A percentile compares a stretch with the other conserved stretches of the same genome.
phyloP scores from a whole-genome alignment of 108 stramenopile species.

The Nitzschia palea region DNA sequence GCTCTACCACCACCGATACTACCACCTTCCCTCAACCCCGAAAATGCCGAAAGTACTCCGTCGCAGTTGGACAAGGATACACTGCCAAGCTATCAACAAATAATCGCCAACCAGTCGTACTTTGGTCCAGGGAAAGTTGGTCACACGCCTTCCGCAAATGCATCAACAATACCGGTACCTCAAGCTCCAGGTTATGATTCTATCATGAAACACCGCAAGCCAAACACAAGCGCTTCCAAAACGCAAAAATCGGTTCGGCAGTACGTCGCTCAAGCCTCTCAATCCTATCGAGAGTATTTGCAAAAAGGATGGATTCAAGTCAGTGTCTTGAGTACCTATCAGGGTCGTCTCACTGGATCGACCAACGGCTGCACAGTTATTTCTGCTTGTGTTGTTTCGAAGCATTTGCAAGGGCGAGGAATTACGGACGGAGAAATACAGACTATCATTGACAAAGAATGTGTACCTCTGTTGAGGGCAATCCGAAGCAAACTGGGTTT shows the following conservation, averaged over 20 bases:
- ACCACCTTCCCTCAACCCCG: conserved; percentile 17
- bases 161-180: neutral
- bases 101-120: conserved; percentile 19
- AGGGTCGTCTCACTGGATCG: conserved; percentile 71
- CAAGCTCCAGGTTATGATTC: conserved; percentile 15
- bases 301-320: conserved; percentile 55
- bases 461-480: conserved; percentile 57
- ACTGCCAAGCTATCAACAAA: conserved; percentile 27
- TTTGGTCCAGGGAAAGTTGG: conserved; percentile 33
- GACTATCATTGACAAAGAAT: conserved; percentile 71
- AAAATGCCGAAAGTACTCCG: conserved; percentile 1
- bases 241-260: conserved; percentile 27
- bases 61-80: neutral
- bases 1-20: conserved; percentile 29
- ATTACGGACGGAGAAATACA: conserved; percentile 56
- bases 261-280: conserved; percentile 17
- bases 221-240: conserved; percentile 9
- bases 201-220: conserved; percentile 4
- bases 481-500: conserved; percentile 79
- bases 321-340: conserved; percentile 67
- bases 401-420: conserved; percentile 46
- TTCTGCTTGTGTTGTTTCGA: conserved; percentile 74
- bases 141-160: neutral
- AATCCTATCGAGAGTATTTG: conserved; percentile 35
- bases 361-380: conserved; percentile 92